phyloP scores from a whole-genome alignment of 345 rosid species.

The Arabis alpina region DNA sequence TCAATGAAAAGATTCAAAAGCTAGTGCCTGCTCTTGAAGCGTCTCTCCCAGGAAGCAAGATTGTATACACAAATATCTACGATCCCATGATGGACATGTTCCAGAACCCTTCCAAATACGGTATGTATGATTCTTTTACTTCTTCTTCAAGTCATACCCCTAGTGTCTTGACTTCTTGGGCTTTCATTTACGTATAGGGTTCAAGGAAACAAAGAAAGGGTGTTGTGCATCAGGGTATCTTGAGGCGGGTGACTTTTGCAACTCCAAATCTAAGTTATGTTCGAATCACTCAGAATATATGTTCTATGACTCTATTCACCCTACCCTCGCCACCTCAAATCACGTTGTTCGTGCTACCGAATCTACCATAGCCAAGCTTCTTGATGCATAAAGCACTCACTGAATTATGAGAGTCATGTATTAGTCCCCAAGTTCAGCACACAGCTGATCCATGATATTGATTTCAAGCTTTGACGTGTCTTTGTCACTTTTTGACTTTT shows the following conservation, averaged over 20 bases:
- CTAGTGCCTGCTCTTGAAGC: slow-evolving; percentile 39
- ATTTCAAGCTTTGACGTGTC: slow-evolving; percentile 12
- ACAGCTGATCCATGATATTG: not conserved
- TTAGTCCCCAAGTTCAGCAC: not conserved
- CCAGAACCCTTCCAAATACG: slow-evolving; percentile 47
- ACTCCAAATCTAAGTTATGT: slow-evolving; percentile 36
- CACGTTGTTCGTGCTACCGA: not conserved
- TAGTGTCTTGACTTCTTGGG: not conserved
- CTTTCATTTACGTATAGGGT: slow-evolving; percentile 36
- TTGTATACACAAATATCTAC: slow-evolving; percentile 46
- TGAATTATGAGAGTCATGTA: not conserved
- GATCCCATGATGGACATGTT: slow-evolving; percentile 50
- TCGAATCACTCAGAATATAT: slow-evolving; percentile 38
- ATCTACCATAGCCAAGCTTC: slow-evolving; percentile 23
- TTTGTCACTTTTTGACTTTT: not conserved
- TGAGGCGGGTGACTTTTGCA: slow-evolving; percentile 46
- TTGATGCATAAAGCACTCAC: slow-evolving; percentile 11
- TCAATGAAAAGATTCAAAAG: slow-evolving; percentile 48
- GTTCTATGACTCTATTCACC: slow-evolving; percentile 56
- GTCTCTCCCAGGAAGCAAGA: slow-evolving; percentile 46
- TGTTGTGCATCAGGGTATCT: slow-evolving; percentile 49
- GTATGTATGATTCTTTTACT: slow-evolving; percentile 21
- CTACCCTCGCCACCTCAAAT: slow-evolving; percentile 40
- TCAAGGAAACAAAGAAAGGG: slow-evolving; percentile 44
- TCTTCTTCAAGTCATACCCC: not conserved